Evolutionary conservation across 192 early-diverging fungal genomes (phyloP), one percentile per base, ranked within the genome.

Genomic region (Paraglomus occultum): DNA sequence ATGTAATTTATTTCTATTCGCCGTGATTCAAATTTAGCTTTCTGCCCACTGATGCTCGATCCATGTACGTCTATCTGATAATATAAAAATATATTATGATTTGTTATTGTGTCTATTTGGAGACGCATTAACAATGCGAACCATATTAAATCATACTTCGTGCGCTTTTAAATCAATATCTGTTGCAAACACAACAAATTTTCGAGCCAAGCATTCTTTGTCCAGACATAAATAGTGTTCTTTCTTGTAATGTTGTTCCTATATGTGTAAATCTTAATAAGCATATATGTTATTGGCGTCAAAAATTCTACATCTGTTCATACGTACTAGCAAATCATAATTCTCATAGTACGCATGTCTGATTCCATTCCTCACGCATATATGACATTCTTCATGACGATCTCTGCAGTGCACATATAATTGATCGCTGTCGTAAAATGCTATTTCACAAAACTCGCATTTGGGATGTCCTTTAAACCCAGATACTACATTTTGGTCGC

Each of bases 121-220:
- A 2, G n/a, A 59, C 5, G 5, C 20, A 52, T 47, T 62, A 8
- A n/a, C 38, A 10, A 17, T 59, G 11, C 18, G 17, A 50, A 14
- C 5, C 11, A 69, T 83, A 76, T 51, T 55, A 70, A 69, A 77
- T 71, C 72, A 70, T 51, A 94, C 90, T 64, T 94, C 89, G 73
- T 99, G 96, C 6, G 86, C 90, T 66, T 91, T 91, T 42, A 99
- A 74, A 73, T 99, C 96, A 64, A 99, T 85, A 14, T 97, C 91
- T 11, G 89, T 85, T 40, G 83, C 88, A 83, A 99, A 99, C 1
- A 98, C 96, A 45, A 97, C 87, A 85, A 99, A 98, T 82, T 97
- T 99, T 72, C 90, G 87, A 49, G 94, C 95, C 47, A 95, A 70
- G 73, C 96, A 99, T 43, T 88, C 83, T 8, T 83, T 81, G 23